Conservation (phyloP, 495 filamentous ascomycete genomes). For the Penicillium silybi region DNA sequence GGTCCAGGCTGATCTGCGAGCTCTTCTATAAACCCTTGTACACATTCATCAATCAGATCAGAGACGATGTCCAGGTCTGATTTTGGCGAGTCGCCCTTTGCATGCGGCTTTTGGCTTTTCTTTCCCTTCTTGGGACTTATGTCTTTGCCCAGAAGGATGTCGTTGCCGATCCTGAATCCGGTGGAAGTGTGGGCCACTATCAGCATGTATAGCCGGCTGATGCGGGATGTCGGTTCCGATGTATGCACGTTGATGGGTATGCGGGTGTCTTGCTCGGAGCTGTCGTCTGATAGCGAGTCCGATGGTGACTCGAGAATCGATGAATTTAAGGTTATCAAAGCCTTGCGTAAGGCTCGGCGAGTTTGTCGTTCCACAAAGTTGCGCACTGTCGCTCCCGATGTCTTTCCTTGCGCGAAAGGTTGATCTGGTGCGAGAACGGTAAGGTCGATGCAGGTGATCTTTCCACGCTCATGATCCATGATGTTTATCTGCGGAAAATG, state of each 20-base stretch:
- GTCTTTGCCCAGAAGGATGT: conserved; percentile 44
- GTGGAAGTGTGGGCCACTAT: conserved; percentile 64
- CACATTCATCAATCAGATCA: conserved; percentile 44
- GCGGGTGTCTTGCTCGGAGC: conserved; percentile 3
- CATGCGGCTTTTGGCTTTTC: conserved; percentile 1
- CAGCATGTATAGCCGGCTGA: conserved; percentile 64
- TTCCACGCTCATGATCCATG: conserved; percentile 34
- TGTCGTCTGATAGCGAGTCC: background rate
- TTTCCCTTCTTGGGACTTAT: background rate
- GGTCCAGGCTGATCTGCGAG: conserved; percentile 28
- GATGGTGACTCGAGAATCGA: conserved; percentile 8
- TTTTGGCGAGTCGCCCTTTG: background rate
- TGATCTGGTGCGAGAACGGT: conserved; percentile 52
- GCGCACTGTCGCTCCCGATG: conserved; percentile 3
- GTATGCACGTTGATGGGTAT: conserved; percentile 44
- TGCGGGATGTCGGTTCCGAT: conserved; percentile 55
- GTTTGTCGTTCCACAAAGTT: conserved; percentile 11
- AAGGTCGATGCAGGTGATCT: conserved; percentile 55
- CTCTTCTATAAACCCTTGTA: conserved; percentile 57
- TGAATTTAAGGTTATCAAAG: conserved; percentile 2
- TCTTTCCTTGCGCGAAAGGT: background rate
- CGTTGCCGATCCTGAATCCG: conserved; percentile 61
- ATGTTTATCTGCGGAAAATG: conserved; percentile 34
- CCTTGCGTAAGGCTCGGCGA: conserved; percentile 6
- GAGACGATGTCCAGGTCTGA: conserved; percentile 5